Conservation (phyloP, 2,329 filamentous ascomycete species). For the Pestalotiopsis sp. region DNA sequence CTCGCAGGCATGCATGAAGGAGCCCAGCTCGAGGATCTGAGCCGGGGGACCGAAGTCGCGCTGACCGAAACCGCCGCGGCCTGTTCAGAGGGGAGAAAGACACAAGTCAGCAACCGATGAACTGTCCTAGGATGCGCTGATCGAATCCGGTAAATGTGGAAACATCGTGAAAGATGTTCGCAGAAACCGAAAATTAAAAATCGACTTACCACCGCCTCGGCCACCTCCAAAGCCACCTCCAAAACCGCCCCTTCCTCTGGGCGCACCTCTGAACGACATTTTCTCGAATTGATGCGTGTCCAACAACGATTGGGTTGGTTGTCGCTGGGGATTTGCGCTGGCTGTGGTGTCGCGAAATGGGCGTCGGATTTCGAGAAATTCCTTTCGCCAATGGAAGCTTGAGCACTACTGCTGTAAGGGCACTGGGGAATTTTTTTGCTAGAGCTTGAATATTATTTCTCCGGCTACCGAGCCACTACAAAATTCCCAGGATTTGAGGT, state of each 20-base stretch:
- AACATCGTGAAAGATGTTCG: background rate
- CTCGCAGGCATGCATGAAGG: conserved; percentile 91
- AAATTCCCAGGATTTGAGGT: background rate
- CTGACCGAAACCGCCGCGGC: conserved; percentile 35
- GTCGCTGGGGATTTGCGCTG: background rate
- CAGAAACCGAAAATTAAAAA: background rate
- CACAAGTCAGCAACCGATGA: background rate
- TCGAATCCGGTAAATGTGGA: too few relatives aligned
- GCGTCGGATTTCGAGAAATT: conserved; percentile 4
- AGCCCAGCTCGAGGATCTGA: conserved; percentile 74
- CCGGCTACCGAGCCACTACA: conserved; percentile 4
- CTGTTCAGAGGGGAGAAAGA: conserved; percentile 14
- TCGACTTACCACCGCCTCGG: conserved; percentile 30
- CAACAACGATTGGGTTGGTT: background rate
- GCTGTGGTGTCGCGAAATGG: background rate
- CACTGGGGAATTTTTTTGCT: conserved; percentile 11
- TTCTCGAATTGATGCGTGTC: background rate
- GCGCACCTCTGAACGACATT: conserved; percentile 34
- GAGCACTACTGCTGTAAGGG: background rate
- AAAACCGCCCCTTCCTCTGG: conserved; percentile 33
- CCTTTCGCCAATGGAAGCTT: conserved; percentile 4
- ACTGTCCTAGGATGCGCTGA: background rate
- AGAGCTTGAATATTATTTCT: conserved; percentile 12
- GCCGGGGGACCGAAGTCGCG: conserved; percentile 37
- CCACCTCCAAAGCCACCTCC: conserved; percentile 30